phyloP scores from a whole-genome alignment of 2,329 filamentous ascomycete species.

The Pestalotiopsis fici region DNA sequence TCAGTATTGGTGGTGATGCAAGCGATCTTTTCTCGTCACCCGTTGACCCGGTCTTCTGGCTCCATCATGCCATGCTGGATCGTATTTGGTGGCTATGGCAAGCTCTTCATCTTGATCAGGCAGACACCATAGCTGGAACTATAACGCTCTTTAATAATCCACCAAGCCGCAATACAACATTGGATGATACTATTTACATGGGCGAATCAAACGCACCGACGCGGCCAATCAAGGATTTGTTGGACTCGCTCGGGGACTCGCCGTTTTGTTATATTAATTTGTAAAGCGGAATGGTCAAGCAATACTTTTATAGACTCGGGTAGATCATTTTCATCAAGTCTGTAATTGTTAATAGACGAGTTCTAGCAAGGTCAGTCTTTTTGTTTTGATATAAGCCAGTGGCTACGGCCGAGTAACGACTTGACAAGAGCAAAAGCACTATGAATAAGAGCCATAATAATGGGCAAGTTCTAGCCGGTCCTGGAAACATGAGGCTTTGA shows the following conservation, averaged over 20 bases:
- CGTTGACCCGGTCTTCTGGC: conserved; percentile 24
- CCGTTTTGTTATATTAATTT: conserved; percentile 23
- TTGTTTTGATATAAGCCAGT: too few relatives aligned
- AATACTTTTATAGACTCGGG: too few relatives aligned
- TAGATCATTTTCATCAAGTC: too few relatives aligned
- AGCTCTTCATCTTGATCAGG: conserved; percentile 13
- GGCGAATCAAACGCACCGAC: conserved; percentile 14
- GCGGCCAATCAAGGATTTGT: conserved; percentile 14
- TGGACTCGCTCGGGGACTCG: conserved; percentile 17
- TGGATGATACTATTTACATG: conserved; percentile 22
- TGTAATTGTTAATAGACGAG: too few relatives aligned
- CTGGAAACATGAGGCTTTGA: too few relatives aligned
- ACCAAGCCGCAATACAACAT: conserved; percentile 23
- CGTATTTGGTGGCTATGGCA: conserved; percentile 28
- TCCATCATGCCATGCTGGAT: conserved; percentile 26
- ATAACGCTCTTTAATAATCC: conserved; percentile 26
- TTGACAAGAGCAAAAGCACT: too few relatives aligned
- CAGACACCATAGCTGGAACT: conserved; percentile 21
- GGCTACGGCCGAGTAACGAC: too few relatives aligned
- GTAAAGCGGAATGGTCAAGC: not conserved
- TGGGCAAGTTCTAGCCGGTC: too few relatives aligned
- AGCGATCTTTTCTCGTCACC: conserved; percentile 17
- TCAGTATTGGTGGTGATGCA: conserved; percentile 28
- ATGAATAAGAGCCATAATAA: too few relatives aligned
- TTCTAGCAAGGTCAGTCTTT: too few relatives aligned